Percentiles rank a stretch among this genome's conserved stretches.
phyloP scores from a whole-genome alignment of 2,329 filamentous ascomycete genomes.

The Ramichloridium luteum region DNA sequence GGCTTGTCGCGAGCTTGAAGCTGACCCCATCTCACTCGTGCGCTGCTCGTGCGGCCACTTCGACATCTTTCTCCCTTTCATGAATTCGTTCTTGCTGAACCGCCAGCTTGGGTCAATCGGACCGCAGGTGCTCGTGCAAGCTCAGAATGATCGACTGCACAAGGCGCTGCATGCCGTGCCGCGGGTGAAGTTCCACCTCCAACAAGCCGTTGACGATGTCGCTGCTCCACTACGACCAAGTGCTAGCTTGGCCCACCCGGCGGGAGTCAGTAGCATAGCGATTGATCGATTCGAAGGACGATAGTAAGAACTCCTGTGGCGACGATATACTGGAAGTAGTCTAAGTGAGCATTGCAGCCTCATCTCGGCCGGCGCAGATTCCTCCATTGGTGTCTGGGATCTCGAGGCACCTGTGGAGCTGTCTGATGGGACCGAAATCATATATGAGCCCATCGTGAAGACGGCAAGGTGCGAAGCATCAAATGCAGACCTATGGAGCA shows the following conservation, averaged over 20 bases:
- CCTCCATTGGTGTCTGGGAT: slow-evolving; percentile 77
- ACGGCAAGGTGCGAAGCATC: slow-evolving; percentile 14
- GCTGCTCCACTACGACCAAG: slow-evolving; percentile 1
- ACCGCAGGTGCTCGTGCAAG: slow-evolving; percentile 51
- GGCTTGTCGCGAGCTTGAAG: too few species aligned
- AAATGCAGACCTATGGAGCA: neutral
- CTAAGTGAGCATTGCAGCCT: slow-evolving; percentile 48
- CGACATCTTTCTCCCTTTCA: too few species aligned
- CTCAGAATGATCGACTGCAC: slow-evolving; percentile 53
- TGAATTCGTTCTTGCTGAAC: slow-evolving; percentile 65
- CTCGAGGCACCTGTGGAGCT: slow-evolving; percentile 46
- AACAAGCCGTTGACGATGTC: slow-evolving; percentile 28
- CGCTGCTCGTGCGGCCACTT: too few species aligned
- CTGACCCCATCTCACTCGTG: too few species aligned
- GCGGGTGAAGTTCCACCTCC: slow-evolving; percentile 58
- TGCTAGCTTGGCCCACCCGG: slow-evolving; percentile 49
- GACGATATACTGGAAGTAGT: too few species aligned
- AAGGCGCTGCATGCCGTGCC: slow-evolving; percentile 56
- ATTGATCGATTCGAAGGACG: slow-evolving; percentile 73
- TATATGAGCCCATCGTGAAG: slow-evolving; percentile 36
- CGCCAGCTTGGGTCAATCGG: slow-evolving; percentile 58
- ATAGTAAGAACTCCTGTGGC: slow-evolving; percentile 48
- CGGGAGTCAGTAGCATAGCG: slow-evolving; percentile 66
- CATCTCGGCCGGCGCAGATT: slow-evolving; percentile 75
- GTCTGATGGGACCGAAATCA: slow-evolving; percentile 2